Conservation (phyloP, 225 moss, liverwort and hornwort genomes). For the Pseudoscleropodium purum region DNA sequence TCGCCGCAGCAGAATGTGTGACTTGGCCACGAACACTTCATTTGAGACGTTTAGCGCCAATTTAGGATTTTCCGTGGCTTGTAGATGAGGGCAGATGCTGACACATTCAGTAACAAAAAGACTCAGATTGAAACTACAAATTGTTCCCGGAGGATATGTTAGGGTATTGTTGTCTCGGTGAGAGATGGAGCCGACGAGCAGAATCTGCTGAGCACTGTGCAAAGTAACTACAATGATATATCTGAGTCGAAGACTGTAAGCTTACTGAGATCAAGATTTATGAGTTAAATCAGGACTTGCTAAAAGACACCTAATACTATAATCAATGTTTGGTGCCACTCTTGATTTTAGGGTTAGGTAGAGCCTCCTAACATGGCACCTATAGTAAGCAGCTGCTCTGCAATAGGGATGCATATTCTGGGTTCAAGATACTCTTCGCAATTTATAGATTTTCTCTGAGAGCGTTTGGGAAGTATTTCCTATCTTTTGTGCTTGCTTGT, state of each 20-base stretch:
- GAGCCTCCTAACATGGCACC: neutral
- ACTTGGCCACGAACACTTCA: neutral
- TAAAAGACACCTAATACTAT: neutral
- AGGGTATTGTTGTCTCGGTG: neutral
- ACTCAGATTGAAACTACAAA: neutral
- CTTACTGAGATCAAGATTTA: neutral
- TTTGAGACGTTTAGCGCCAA: neutral
- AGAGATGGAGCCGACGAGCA: neutral
- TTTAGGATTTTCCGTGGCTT: neutral
- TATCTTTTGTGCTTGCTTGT: neutral
- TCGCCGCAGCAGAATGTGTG: neutral
- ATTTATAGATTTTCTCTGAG: neutral
- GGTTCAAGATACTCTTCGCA: neutral
- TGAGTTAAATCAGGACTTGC: neutral
- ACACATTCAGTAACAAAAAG: neutral
- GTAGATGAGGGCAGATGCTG: neutral
- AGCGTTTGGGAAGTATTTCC: neutral
- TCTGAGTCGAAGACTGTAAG: neutral
- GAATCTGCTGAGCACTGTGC: neutral
- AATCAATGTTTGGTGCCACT: neutral
- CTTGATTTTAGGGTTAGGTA: neutral
- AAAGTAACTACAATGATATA: neutral
- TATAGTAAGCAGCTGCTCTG: neutral
- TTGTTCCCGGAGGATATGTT: neutral
- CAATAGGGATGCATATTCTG: neutral